phyloP scores from a whole-genome alignment of 2,329 filamentous ascomycete genomes.

The Lecanicillium sp. region DNA sequence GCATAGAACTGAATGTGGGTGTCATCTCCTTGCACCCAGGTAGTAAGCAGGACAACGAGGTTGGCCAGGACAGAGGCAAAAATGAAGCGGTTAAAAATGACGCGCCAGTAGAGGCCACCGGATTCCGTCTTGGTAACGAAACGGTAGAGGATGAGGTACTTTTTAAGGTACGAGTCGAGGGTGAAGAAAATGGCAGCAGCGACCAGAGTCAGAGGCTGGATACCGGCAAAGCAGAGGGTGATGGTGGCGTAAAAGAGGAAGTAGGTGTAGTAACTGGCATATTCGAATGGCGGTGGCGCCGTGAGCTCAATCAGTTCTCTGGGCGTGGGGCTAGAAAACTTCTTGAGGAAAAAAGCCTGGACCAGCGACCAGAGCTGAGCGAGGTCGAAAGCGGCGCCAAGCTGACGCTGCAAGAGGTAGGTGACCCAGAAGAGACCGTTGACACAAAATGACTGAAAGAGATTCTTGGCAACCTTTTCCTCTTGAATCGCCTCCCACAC shows the following conservation, averaged over 20 bases:
- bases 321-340: conserved; percentile 80
- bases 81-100: conserved; percentile 86
- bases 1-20: conserved; percentile 55
- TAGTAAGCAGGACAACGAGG: conserved; percentile 66
- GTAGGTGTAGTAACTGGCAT: conserved; percentile 96
- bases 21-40: conserved; percentile 61
- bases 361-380: conserved; percentile 77
- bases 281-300: conserved; percentile 87
- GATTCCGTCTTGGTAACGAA: conserved; percentile 97
- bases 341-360: conserved; percentile 79
- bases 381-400: conserved; percentile 91
- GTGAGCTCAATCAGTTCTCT: conserved; percentile 87
- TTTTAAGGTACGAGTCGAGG: conserved; percentile 85
- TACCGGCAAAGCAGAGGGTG: conserved; percentile 71
- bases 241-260: conserved; percentile 93
- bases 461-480: conserved; percentile 45
- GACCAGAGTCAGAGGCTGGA: conserved; percentile 82
- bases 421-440: conserved; percentile 92
- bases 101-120: conserved; percentile 85
- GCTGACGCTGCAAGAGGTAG: conserved; percentile 84
- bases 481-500: conserved; percentile 63
- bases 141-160: conserved; percentile 89
- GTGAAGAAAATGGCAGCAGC: conserved; percentile 85
- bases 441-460: conserved; percentile 69
- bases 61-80: conserved; percentile 76